These are phyloP conservation scores for Venturia effusa DNA, from an alignment of 2,329 filamentous ascomycete genomes.

Conservation along the genomic window DNA sequence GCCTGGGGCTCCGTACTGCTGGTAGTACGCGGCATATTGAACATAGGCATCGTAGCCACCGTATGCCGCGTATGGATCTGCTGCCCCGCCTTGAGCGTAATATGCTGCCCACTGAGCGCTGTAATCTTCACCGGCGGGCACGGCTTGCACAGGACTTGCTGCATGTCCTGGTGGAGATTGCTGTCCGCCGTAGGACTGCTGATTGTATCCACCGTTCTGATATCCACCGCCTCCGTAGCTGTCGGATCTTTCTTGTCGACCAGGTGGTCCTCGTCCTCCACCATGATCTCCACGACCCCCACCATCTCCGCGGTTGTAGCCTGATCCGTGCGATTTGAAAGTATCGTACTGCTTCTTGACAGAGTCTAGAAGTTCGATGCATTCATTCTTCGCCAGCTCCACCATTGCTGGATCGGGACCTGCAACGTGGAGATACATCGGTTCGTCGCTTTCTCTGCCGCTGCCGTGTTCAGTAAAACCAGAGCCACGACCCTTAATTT, in stretches of 20 bases:
- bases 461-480: slow-evolving; percentile 86
- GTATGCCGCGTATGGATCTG: slow-evolving; percentile 82
- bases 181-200: not conserved
- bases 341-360: slow-evolving; percentile 81
- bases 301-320: slow-evolving; percentile 29
- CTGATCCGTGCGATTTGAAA: slow-evolving; percentile 62
- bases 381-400: slow-evolving; percentile 75
- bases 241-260: slow-evolving; percentile 17
- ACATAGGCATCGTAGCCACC: slow-evolving; percentile 52
- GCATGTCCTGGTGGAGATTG: slow-evolving; percentile 1
- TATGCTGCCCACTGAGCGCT: slow-evolving; percentile 59
- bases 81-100: slow-evolving; percentile 44
- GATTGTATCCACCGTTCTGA: slow-evolving; percentile 14
- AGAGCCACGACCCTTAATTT: slow-evolving; percentile 94
- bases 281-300: slow-evolving; percentile 28
- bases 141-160: not conserved
- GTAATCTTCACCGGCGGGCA: not conserved
- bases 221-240: slow-evolving; percentile 20
- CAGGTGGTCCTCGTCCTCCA: slow-evolving; percentile 19
- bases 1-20: slow-evolving; percentile 8
- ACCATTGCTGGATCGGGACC: slow-evolving; percentile 84
- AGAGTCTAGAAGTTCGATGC: slow-evolving; percentile 74
- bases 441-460: slow-evolving; percentile 84
- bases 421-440: slow-evolving; percentile 93
- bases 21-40: slow-evolving; percentile 18